phyloP scores from a whole-genome alignment of 1,139 yeast genomes.

The Zygosaccharomyces sapae region DNA sequence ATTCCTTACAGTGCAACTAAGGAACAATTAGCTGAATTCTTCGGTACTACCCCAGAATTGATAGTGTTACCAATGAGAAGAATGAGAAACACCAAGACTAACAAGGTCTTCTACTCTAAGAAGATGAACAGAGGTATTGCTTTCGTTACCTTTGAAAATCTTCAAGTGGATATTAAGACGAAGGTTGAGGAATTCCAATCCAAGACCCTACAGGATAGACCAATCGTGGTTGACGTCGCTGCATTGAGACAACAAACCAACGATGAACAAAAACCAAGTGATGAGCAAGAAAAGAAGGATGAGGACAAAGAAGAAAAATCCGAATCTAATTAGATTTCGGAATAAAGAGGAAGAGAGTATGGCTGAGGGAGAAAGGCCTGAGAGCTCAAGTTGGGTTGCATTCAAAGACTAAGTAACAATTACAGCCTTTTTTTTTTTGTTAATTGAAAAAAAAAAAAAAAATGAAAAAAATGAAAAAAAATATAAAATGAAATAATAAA shows the following conservation, averaged over 20 bases:
- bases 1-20: constrained; percentile 35
- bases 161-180: constrained; percentile 23
- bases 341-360: too few species aligned
- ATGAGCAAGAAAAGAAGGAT: not conserved
- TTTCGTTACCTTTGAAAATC: constrained; percentile 30
- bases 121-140: constrained; percentile 37
- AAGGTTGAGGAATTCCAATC: constrained; percentile 34
- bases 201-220: constrained; percentile 31
- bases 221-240: constrained; percentile 34
- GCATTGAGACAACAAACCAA: constrained; percentile 30
- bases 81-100: constrained; percentile 31
- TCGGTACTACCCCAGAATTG: constrained; percentile 29
- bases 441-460: not conserved
- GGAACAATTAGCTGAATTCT: constrained; percentile 32
- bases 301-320: constrained; percentile 1
- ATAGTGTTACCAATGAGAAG: constrained; percentile 36
- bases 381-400: too few species aligned
- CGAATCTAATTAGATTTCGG: not conserved
- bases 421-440: not conserved
- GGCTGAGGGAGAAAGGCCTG: not conserved
- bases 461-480: not conserved
- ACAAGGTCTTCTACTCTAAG: constrained; percentile 28
- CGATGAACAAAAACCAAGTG: constrained; percentile 15
- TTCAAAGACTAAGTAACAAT: too few species aligned
- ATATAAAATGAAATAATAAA: too few species aligned